phyloP scores from a whole-genome alignment of 805 yeast genomes.

The Lachancea nothofagi region DNA sequence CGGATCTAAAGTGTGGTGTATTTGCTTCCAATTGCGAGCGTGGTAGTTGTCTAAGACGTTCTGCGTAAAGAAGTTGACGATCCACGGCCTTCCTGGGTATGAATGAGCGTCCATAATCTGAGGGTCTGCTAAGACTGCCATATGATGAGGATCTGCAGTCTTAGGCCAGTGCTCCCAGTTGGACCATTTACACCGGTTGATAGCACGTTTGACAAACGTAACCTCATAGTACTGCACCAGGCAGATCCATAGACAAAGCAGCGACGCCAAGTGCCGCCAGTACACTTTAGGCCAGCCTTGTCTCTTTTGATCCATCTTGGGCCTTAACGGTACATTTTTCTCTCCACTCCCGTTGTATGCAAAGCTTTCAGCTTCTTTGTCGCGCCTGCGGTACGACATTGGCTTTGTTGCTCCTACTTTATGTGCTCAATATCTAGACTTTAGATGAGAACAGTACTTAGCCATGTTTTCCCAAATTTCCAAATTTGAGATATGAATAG shows the following conservation, averaged over 20 bases:
- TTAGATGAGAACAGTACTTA: neutral
- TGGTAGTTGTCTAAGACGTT: constrained; percentile 72
- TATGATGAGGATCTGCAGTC: constrained; percentile 39
- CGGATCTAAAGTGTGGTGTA: constrained; percentile 59
- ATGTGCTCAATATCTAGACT: neutral
- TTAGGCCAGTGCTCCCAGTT: constrained; percentile 58
- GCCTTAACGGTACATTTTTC: constrained; percentile 7
- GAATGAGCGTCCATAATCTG: constrained; percentile 87
- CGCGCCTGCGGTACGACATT: constrained; percentile 11
- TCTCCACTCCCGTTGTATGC: constrained; percentile 3
- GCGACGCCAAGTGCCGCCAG: constrained; percentile 25
- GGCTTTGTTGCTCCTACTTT: neutral
- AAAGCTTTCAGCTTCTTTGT: constrained; percentile 4
- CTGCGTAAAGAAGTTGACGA: constrained; percentile 50
- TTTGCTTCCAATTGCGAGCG: constrained; percentile 61
- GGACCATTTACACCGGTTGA: constrained; percentile 54
- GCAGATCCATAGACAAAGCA: constrained; percentile 38
- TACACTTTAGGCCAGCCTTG: constrained; percentile 10
- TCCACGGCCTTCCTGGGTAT: constrained; percentile 62
- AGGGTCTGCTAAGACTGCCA: constrained; percentile 83
- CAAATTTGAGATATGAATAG: too few relatives aligned
- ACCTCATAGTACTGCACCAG: constrained; percentile 52
- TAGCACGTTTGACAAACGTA: constrained; percentile 40
- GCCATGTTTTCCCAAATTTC: too few relatives aligned
- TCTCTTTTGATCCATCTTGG: constrained; percentile 6